These are phyloP conservation scores for Cydonia oblonga DNA, from an alignment of 331 rosid genomes.

Conservation along the genomic window DNA sequence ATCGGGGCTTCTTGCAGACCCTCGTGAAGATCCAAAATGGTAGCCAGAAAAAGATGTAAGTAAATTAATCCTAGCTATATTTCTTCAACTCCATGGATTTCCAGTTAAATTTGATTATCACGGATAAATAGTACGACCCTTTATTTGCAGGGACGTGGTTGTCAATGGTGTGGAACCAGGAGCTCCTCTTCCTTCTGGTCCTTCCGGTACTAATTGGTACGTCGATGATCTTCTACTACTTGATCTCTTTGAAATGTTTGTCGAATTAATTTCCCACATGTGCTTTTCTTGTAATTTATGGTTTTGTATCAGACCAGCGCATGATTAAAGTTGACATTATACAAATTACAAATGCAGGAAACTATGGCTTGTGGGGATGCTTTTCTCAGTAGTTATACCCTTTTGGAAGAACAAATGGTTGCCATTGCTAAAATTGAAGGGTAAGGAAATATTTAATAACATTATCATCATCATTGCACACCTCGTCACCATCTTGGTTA, in stretches of 20 bases:
- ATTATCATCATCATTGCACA: neutral
- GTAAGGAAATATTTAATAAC: slow-evolving; percentile 12
- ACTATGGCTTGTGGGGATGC: slow-evolving; percentile 36
- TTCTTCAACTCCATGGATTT: neutral
- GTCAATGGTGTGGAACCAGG: slow-evolving; percentile 22
- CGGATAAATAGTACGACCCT: neutral
- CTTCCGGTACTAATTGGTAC: slow-evolving; percentile 31
- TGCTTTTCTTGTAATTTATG: neutral
- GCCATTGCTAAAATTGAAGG: slow-evolving; percentile 31
- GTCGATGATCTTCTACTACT: neutral
- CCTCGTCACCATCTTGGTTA: neutral
- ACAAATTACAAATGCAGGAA: slow-evolving; percentile 27
- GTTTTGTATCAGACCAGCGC: neutral
- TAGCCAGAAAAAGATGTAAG: slow-evolving; percentile 1
- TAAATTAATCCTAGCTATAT: neutral
- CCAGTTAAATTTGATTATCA: neutral
- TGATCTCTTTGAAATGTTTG: neutral
- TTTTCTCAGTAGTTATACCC: slow-evolving; percentile 28
- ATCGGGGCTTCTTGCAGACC: neutral
- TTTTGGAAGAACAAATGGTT: slow-evolving; percentile 43
- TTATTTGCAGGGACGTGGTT: slow-evolving; percentile 22
- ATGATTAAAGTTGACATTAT: neutral
- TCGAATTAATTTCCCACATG: neutral
- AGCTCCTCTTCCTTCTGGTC: slow-evolving; percentile 11
- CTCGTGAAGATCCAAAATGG: neutral